Evolutionary conservation across 306 rosid genomes (phyloP).

Genomic region (Cicer bijugum): DNA sequence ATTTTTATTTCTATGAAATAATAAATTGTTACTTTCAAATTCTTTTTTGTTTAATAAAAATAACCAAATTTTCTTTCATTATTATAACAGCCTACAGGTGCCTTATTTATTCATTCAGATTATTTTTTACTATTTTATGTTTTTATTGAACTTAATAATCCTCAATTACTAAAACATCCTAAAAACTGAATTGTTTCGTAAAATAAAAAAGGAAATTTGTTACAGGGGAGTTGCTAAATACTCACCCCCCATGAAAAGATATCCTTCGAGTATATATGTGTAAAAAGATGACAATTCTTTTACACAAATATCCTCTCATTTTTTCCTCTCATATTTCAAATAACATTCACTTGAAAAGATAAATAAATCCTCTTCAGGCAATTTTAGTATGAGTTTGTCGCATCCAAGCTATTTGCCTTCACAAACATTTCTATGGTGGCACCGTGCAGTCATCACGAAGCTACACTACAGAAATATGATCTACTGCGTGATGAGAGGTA

Average conservation of each 20-base stretch:
- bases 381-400: not conserved
- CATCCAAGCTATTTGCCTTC: not conserved
- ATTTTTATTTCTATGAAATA: not conserved
- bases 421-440: not conserved
- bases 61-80: not conserved
- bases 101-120: not conserved
- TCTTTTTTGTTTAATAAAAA: not conserved
- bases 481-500: not conserved
- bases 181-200: not conserved
- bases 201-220: not conserved
- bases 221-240: not conserved
- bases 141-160: not conserved
- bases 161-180: not conserved
- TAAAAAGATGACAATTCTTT: not conserved
- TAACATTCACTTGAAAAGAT: not conserved
- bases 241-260: not conserved
- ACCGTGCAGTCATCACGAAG: not conserved
- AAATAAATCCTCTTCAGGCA: not conserved
- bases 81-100: not conserved
- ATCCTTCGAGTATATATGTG: not conserved
- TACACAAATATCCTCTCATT: no score
- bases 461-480: not conserved
- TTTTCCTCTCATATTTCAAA: no score
- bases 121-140: not conserved
- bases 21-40: not conserved